A percentile compares a stretch with the other conserved stretches of the same genome.
These are phyloP conservation scores for Auricularia sp. DNA, from an alignment of 768 basidiomycete species.

Conservation along the genomic window DNA sequence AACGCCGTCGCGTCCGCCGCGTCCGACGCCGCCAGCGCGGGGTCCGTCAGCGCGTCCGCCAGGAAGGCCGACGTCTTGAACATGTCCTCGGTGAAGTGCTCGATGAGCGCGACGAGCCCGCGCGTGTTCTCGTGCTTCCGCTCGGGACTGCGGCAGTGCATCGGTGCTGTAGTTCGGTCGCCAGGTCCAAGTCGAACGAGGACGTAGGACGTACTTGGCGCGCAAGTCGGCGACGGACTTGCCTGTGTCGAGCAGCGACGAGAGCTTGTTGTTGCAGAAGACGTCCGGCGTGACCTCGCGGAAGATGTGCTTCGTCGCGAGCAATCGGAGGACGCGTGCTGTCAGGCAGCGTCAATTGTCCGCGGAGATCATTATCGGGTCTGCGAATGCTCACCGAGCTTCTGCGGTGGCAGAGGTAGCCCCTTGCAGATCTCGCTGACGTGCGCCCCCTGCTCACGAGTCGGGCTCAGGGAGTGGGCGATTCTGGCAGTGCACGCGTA, in stretches of 20 bases:
- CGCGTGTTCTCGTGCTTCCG: constrained; percentile 14
- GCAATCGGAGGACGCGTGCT: constrained; percentile 21
- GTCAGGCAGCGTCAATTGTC: background rate
- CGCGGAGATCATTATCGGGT: background rate
- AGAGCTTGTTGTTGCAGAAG: constrained; percentile 20
- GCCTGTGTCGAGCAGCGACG: constrained; percentile 12
- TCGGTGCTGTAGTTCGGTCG: no score
- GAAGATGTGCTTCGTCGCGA: constrained; percentile 22
- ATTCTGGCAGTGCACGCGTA: background rate
- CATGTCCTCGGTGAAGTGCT: constrained; percentile 15
- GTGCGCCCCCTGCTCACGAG: constrained; percentile 16
- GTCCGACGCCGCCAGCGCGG: constrained; percentile 6
- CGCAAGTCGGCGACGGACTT: constrained; percentile 3
- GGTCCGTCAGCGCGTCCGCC: constrained; percentile 13
- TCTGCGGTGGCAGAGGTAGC: constrained; percentile 20
- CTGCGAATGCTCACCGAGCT: constrained; percentile 21
- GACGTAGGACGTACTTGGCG: background rate
- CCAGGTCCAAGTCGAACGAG: no score
- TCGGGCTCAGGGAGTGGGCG: background rate
- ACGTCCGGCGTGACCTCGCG: constrained; percentile 21
- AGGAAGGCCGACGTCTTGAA: constrained; percentile 14
- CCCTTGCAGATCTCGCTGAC: constrained; percentile 26
- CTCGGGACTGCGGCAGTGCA: constrained; percentile 6
- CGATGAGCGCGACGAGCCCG: constrained; percentile 15
- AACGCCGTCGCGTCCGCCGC: constrained; percentile 21